These are phyloP conservation scores for Dendrostoma leiphaemia DNA, from an alignment of 2,329 filamentous ascomycete species.

Conservation along the genomic window DNA sequence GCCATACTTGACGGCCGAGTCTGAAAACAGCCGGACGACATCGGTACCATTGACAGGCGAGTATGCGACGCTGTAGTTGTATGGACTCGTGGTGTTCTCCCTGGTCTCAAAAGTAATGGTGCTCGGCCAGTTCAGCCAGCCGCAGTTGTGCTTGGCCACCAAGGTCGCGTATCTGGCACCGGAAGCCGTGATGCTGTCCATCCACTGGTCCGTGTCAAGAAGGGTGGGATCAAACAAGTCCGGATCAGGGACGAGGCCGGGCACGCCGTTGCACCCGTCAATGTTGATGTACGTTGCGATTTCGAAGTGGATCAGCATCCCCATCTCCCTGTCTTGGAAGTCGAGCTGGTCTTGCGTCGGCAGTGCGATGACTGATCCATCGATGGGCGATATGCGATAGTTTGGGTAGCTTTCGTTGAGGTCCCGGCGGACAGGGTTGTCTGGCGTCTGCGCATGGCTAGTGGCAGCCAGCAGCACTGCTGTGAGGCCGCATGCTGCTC, in stretches of 20 bases:
- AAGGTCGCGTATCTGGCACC: conserved; percentile 30
- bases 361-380: conserved; percentile 26
- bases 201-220: conserved; percentile 28
- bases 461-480: background rate
- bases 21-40: conserved; percentile 24
- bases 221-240: conserved; percentile 22
- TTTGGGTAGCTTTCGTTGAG: conserved; percentile 8
- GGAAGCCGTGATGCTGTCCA: conserved; percentile 25
- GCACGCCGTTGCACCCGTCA: conserved; percentile 27
- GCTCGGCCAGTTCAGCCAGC: conserved; percentile 29
- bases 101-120: conserved; percentile 24
- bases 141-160: conserved; percentile 31
- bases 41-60: conserved; percentile 25
- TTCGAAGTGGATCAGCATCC: conserved; percentile 26
- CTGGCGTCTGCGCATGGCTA: background rate
- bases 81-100: conserved; percentile 24
- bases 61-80: conserved; percentile 28
- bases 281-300: conserved; percentile 25
- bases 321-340: conserved; percentile 27
- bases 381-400: conserved; percentile 25
- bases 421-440: background rate
- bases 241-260: conserved; percentile 23
- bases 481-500: background rate
- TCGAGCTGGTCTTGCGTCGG: conserved; percentile 25
- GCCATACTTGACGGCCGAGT: conserved; percentile 24